Evolutionary conservation across 768 basidiomycete genomes (phyloP), one percentile per base, ranked within the genome.

Genomic region (Amylocystis lapponica): DNA sequence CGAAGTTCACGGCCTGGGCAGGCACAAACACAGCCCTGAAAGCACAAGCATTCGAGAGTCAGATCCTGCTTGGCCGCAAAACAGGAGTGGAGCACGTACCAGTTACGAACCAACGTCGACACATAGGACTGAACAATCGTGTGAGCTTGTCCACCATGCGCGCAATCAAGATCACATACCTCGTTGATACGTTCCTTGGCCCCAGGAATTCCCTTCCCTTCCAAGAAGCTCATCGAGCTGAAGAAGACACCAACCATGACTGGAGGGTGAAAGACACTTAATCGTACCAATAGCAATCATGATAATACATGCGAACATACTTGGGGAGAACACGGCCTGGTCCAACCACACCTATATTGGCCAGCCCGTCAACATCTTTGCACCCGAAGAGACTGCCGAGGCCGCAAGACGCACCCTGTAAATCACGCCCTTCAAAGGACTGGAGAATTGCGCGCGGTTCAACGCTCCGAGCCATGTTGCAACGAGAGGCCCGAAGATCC

Each of bases 391-490:
- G n/a, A n/a, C n/a, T 7, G 22, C 33, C 5, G 2, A 17, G 17
- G 35, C 27, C 16, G 12, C 27, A 5, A 27, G 10, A 33, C 79
- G 34, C 37, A 86, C 86, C 27, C 83, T 69, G 53, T 81, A 83
- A 9, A 79, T 57, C 30, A 85, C 60, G 0, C 72, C 81, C 49
- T 65, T 74, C 0, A 70, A 76, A 1, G 81, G 80, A 43, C 64
- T 76, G 2, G 76, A 50, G 57, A 91, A 86, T 49, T 80, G 78
- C 49, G 92, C 70, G 6, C 80, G 64, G 53, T 86, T 80, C 42
- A 93, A 71, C 46, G 82, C 65, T 39, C 75, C 68, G 54, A 86
- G 89, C 90, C 91, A 94, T 47, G 78, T 83, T 2, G 88, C 87
- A 59, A 93, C 70, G 12, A 75, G 70, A 3, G 92, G 89, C 2